Evolutionary conservation across 2,329 filamentous ascomycete species (phyloP).

Genomic region (Lecanicillium sp.): DNA sequence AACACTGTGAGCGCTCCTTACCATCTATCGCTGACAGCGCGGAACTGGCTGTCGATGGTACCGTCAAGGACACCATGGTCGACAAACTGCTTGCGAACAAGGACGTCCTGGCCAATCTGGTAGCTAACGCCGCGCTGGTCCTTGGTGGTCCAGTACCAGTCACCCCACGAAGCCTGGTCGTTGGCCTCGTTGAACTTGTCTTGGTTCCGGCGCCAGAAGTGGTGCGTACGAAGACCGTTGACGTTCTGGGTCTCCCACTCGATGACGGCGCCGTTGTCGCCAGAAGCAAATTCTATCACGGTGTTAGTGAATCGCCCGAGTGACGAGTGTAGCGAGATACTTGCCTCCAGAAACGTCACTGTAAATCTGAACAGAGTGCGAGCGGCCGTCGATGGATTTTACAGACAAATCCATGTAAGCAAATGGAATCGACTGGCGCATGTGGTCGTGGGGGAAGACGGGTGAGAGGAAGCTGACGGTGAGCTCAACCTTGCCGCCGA

Average conservation of each 20-base stretch:
- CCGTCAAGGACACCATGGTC: constrained; percentile 57
- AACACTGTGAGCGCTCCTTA: constrained; percentile 14
- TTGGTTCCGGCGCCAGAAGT: constrained; percentile 55
- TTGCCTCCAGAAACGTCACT: constrained; percentile 53
- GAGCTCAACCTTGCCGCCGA: constrained; percentile 55
- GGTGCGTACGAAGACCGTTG: constrained; percentile 56
- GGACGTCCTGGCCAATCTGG: constrained; percentile 60
- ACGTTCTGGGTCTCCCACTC: constrained; percentile 55
- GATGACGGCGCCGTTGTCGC: constrained; percentile 48
- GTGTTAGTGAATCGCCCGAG: constrained; percentile 8
- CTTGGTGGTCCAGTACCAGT: constrained; percentile 67
- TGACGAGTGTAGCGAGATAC: not conserved
- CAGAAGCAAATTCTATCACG: constrained; percentile 62
- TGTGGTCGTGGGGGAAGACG: constrained; percentile 59
- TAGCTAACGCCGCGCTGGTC: constrained; percentile 51
- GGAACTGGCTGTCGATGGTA: constrained; percentile 57
- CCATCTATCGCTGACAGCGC: constrained; percentile 31
- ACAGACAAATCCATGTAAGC: constrained; percentile 64
- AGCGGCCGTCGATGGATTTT: constrained; percentile 52
- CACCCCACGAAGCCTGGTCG: constrained; percentile 77
- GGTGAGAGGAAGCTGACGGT: constrained; percentile 67
- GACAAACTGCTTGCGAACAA: constrained; percentile 63
- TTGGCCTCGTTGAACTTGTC: constrained; percentile 59
- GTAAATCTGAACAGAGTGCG: constrained; percentile 64
- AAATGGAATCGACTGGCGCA: constrained; percentile 62